Conservation (phyloP, 75 land plant genomes). For the Pinus taeda region DNA sequence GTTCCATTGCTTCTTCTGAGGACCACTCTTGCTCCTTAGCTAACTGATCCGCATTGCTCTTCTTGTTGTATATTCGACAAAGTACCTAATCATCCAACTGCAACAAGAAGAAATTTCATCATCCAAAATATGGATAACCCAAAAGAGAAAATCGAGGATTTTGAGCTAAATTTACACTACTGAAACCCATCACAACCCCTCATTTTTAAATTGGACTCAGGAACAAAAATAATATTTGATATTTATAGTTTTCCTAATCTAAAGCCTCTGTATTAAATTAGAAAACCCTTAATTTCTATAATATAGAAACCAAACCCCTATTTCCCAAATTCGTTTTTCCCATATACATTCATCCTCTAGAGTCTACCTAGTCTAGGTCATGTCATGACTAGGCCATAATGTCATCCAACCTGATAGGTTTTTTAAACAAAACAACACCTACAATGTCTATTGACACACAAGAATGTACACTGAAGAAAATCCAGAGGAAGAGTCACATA, state of each 20-base stretch:
- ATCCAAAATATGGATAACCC: neutral
- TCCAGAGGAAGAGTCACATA: neutral
- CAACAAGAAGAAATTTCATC: neutral
- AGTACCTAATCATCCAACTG: constrained; percentile 71
- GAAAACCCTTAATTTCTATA: too few species aligned
- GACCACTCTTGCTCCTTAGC: constrained; percentile 11
- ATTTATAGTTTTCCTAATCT: too few species aligned
- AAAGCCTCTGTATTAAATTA: too few species aligned
- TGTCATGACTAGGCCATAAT: too few species aligned
- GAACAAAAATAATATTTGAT: too few species aligned
- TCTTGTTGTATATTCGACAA: constrained; percentile 65
- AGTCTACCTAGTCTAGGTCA: neutral
- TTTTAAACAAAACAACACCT: neutral
- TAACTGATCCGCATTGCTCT: constrained; percentile 29
- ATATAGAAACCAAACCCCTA: too few species aligned
- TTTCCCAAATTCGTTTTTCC: too few species aligned
- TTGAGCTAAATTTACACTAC: too few species aligned
- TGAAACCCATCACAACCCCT: too few species aligned
- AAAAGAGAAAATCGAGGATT: neutral
- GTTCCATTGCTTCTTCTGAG: neutral
- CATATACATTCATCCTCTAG: neutral
- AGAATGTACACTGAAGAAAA: neutral
- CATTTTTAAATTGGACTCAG: too few species aligned
- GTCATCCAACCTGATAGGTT: neutral
- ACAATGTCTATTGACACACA: neutral